Conservation (phyloP, 2,329 filamentous ascomycete species). For the Hawksworthiomyces lignivorus region DNA sequence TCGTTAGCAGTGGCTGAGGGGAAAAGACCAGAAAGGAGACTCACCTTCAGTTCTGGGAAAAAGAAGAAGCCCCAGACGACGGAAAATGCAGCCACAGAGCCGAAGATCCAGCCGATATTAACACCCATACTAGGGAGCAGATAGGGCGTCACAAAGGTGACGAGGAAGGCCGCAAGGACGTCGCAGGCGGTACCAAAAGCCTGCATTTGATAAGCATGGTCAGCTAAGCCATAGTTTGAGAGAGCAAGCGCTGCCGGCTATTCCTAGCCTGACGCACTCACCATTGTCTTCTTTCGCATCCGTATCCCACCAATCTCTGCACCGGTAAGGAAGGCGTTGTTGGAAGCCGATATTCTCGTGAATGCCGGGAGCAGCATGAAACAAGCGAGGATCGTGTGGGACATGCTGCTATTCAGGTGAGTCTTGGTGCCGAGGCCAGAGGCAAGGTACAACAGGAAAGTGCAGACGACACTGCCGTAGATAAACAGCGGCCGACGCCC, state of each 20-base stretch:
- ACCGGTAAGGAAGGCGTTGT: conserved; percentile 10
- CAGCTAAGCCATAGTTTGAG: too few relatives aligned
- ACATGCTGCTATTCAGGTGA: conserved; percentile 1
- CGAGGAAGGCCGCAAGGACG: conserved; percentile 7
- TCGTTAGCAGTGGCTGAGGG: background rate
- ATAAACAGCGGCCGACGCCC: conserved; percentile 10
- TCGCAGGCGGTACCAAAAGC: too few relatives aligned
- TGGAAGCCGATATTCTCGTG: conserved; percentile 8
- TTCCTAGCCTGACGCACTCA: too few relatives aligned
- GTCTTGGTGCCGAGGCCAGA: conserved; percentile 4
- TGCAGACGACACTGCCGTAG: background rate
- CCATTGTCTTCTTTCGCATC: conserved; percentile 12
- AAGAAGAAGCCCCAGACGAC: conserved; percentile 9
- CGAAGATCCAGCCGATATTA: conserved; percentile 13
- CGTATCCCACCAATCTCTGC: conserved; percentile 11
- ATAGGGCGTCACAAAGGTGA: conserved; percentile 11
- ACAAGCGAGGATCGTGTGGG: conserved; percentile 12
- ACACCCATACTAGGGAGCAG: conserved; percentile 10
- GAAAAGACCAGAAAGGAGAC: too few relatives aligned
- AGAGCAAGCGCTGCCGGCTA: too few relatives aligned
- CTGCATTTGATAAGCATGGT: too few relatives aligned
- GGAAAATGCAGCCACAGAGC: conserved; percentile 8
- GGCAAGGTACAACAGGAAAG: conserved; percentile 10
- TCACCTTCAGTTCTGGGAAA: too few relatives aligned
- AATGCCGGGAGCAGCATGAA: conserved; percentile 11